Evolutionary conservation across 1,284 basidiomycete species (phyloP), one percentile per base, ranked within the genome.

Genomic region (Vanrija pseudolonga): DNA sequence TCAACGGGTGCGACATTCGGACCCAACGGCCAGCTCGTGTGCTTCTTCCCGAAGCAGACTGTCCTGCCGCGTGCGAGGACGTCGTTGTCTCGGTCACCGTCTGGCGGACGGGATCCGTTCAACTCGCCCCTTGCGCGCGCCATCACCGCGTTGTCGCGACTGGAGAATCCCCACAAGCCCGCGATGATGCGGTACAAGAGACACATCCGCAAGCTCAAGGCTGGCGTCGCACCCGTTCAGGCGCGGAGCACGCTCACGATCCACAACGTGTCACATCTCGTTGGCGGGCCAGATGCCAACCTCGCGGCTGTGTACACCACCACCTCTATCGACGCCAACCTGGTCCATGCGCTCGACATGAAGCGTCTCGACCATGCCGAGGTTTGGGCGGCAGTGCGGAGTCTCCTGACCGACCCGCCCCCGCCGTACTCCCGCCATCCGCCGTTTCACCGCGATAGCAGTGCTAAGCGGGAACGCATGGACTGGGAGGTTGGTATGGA

Each of bases 1-100:
- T 73, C 71, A 0, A 72, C 68, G 24, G 75, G 75, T 3, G 75
- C 74, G 0, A 68, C 85, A 0, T 95, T 94, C 76, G 88, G 90
- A 0, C 88, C 89, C 0, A 89, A 90, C 62, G 91, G 90, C 45
- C 85, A 91, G 76, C 78, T 94, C 1, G 83, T 93, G 0, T 89
- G 85, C 67, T 92, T 94, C 76, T 92, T 89, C 76, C 83, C 87
- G 39, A 85, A 73, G 57, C 68, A 69, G 56, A 69, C 72, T 3
- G 59, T 69, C 6, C 60, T 72, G 6, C 66, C 73, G 15, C 66
- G 67, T 18, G 59, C 65, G 2, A 59, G 65, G 6, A 63, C 67
- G 8, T 59, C 59, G 20, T 44, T 64, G 5, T 74, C 76, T 0
- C 55, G 71, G n/a, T 73, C 72, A 3, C 73, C 69, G 2, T 72